phyloP scores from a whole-genome alignment of 257 asterid species.

The Solanum raphanifolium region DNA sequence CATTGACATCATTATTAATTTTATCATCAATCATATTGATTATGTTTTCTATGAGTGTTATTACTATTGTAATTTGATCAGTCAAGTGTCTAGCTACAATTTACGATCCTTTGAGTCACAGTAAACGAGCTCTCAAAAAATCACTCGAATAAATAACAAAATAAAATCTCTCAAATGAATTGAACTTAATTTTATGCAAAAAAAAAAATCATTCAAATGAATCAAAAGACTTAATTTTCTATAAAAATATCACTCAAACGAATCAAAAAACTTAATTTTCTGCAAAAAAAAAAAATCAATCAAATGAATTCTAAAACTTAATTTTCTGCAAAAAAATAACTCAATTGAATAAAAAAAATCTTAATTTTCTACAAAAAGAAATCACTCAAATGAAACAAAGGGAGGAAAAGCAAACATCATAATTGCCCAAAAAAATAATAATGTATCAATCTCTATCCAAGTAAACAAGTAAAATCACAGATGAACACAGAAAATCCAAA shows the following conservation, averaged over 20 bases:
- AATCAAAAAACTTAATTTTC: not conserved
- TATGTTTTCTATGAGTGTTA: not conserved
- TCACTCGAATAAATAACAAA: not conserved
- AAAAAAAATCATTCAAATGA: not conserved
- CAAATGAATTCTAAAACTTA: not conserved
- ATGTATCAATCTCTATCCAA: not conserved
- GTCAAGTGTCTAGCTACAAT: not conserved
- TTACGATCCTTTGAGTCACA: not conserved
- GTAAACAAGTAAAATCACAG: not conserved
- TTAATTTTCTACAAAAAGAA: not conserved
- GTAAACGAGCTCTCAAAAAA: not conserved
- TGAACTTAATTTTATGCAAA: not conserved
- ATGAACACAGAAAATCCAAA: not conserved
- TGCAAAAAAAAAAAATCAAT: not conserved
- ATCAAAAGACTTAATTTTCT: too few relatives aligned
- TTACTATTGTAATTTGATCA: not conserved
- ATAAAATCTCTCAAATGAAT: too few relatives aligned
- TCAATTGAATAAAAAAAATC: too few relatives aligned
- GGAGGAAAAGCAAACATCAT: not conserved
- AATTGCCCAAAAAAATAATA: not conserved
- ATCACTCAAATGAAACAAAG: not conserved
- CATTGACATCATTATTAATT: slow-evolving; percentile 16
- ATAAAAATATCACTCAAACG: not conserved
- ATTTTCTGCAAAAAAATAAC: too few relatives aligned
- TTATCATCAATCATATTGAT: slow-evolving; percentile 23